These are phyloP conservation scores for Cladosporium sp. DNA, from an alignment of 2,329 filamentous ascomycete genomes.

Conservation along the genomic window DNA sequence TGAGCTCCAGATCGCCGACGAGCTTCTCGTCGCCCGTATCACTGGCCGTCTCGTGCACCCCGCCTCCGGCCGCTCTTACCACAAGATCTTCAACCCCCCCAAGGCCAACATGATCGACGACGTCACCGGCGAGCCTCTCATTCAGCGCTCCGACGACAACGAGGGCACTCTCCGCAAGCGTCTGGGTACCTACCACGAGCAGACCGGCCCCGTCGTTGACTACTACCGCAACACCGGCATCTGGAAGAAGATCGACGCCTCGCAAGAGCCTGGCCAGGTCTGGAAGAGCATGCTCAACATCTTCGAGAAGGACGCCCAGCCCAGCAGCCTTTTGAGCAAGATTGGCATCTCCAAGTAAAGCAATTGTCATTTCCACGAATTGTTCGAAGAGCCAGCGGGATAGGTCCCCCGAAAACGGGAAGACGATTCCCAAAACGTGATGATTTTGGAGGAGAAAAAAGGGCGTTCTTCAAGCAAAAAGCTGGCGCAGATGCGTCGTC, in stretches of 20 bases:
- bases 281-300: constrained; percentile 91
- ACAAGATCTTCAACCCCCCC: constrained; percentile 98
- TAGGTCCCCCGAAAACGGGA: neutral
- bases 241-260: constrained; percentile 93
- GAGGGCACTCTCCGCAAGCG: constrained; percentile 95
- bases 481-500: neutral
- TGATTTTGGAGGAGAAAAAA: constrained; percentile 4
- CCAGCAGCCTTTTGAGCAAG: constrained; percentile 54
- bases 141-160: constrained; percentile 97
- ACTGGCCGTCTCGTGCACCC: constrained; percentile 95
- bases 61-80: constrained; percentile 93
- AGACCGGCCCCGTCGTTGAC: constrained; percentile 87
- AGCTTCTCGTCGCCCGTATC: constrained; percentile 89
- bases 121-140: constrained; percentile 90
- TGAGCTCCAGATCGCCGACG: constrained; percentile 95
- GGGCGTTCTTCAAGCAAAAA: neutral
- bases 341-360: constrained; percentile 56
- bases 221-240: constrained; percentile 99
- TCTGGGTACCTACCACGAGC: constrained; percentile 86
- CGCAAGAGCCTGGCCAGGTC: constrained; percentile 91
- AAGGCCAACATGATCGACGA: constrained; percentile 95
- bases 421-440: neutral
- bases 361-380: neutral
- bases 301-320: constrained; percentile 59
- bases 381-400: neutral